phyloP scores from a whole-genome alignment of 371 early-diverging fungal genomes.

The Syncephalastrum monosporum region DNA sequence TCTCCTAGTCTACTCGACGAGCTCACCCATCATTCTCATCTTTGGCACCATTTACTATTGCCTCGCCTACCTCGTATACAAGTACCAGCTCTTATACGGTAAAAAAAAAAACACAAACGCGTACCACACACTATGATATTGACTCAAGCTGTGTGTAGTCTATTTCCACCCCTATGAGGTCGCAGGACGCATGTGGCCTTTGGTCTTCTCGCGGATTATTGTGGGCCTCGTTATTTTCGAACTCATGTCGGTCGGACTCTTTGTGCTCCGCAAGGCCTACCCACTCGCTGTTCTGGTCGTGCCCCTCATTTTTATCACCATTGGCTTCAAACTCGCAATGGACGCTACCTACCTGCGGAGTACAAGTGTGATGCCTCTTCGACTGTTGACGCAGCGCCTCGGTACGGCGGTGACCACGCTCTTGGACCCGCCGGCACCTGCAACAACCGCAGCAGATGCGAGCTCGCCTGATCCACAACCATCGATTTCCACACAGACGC shows the following conservation, averaged over 20 bases:
- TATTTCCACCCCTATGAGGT: slow-evolving; percentile 83
- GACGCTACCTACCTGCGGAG: slow-evolving; percentile 55
- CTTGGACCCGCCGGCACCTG: neutral
- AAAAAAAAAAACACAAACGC: slow-evolving; percentile 6
- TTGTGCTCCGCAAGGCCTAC: slow-evolving; percentile 61
- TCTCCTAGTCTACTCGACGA: slow-evolving; percentile 76
- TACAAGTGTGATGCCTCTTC: slow-evolving; percentile 51
- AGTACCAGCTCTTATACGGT: slow-evolving; percentile 72
- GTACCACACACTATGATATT: neutral
- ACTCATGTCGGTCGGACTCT: slow-evolving; percentile 72
- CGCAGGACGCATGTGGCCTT: slow-evolving; percentile 74
- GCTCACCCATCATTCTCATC: slow-evolving; percentile 75
- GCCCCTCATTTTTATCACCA: slow-evolving; percentile 52
- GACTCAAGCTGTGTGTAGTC: slow-evolving; percentile 26
- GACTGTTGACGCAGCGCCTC: slow-evolving; percentile 40
- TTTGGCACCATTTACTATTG: slow-evolving; percentile 77
- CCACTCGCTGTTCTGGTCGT: slow-evolving; percentile 42
- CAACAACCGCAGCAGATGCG: neutral
- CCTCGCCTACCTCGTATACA: slow-evolving; percentile 73
- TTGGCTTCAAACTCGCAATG: slow-evolving; percentile 56
- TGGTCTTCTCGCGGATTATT: slow-evolving; percentile 71
- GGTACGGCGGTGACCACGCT: slow-evolving; percentile 33
- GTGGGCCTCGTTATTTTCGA: slow-evolving; percentile 77
- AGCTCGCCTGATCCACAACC: slow-evolving; percentile 12
- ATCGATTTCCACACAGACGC: neutral